Evolutionary conservation across 768 basidiomycete genomes (phyloP), one percentile per base, ranked within the genome.

Genomic region (Kwoniella dendrophila): DNA sequence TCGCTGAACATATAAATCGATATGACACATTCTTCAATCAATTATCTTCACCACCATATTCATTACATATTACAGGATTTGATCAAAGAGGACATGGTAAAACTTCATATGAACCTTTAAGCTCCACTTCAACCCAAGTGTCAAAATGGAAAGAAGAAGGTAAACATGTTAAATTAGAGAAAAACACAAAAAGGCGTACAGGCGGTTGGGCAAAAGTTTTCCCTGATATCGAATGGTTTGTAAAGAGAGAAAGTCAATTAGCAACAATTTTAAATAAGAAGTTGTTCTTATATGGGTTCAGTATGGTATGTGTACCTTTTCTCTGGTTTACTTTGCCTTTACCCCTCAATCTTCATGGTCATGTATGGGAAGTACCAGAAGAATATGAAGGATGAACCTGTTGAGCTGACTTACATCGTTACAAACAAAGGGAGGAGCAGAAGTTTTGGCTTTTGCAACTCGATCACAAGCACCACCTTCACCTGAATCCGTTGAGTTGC

Each of bases 201-300:
- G 73, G 73, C 40, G 72, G 72, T 26, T 76, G 74, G 74, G 68
- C 62, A n/a, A 71, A 73, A 52, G 67, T 52, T 6, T 44, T 76
- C 20, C 64, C 68, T 41, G 74, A 76, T 69, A 73, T 73, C 56
- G 72, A 73, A 40, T 76, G 63, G 58, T 76, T 73, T 38, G 72
- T 76, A 1, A 63, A 62, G 51, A 26, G 68, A 4, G 70, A 70
- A 40, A 57, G 49, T 24, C 62, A 63, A 18, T 20, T 30, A 16
- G 71, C 71, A 14, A 62, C 41, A n/a, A 33, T n/a, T 6, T 24
- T 45, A 33, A 48, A 49, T 16, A 71, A 67, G 60, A 71, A 67
- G 56, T 53, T 76, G 22, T 76, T 76, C 65, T 51, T 76, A 22
- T 62, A 66, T 57, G 74, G 74, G 22, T 70, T 70, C 56, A 73